Evolutionary conservation across 176 grass and related monocot genomes (phyloP).

Genomic region (Avena sativa): DNA sequence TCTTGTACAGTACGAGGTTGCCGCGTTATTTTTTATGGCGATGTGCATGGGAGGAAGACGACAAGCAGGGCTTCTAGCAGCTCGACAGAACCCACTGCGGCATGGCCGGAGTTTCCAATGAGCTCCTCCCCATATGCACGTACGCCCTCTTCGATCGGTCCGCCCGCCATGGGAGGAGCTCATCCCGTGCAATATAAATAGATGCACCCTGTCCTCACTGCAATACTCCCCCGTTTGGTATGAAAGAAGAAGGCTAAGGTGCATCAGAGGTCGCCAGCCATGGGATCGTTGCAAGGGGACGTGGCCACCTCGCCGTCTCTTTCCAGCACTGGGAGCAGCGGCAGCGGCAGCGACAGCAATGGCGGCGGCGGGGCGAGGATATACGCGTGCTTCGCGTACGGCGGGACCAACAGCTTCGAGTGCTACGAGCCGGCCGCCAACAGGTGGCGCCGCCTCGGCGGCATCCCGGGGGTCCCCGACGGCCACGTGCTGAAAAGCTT

Average conservation of each 20-base stretch:
- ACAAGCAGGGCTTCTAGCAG: constrained; percentile 31
- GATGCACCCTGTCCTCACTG: not conserved
- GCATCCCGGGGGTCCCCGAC: constrained; percentile 52
- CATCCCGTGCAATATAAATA: constrained; percentile 20
- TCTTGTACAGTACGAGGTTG: too few species aligned
- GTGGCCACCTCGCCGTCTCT: constrained; percentile 38
- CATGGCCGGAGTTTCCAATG: constrained; percentile 45
- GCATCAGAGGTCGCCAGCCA: constrained; percentile 25
- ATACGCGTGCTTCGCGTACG: constrained; percentile 54
- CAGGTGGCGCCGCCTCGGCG: constrained; percentile 54
- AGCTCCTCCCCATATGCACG: not conserved
- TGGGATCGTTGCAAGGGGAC: constrained; percentile 56
- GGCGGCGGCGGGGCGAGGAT: constrained; percentile 29
- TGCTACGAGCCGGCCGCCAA: constrained; percentile 58
- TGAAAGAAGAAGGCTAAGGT: not conserved
- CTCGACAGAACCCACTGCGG: constrained; percentile 17
- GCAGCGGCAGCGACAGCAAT: not conserved
- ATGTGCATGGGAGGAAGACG: constrained; percentile 20
- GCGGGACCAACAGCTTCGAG: constrained; percentile 49
- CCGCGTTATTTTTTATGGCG: constrained; percentile 19
- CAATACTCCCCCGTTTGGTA: constrained; percentile 39
- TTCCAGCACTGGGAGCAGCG: constrained; percentile 51
- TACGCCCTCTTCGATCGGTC: not conserved
- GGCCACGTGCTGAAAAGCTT: constrained; percentile 65
- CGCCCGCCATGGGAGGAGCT: constrained; percentile 9